Evolutionary conservation across 371 early-diverging fungal species (phyloP).

Genomic region (Rhizopus delemar): DNA sequence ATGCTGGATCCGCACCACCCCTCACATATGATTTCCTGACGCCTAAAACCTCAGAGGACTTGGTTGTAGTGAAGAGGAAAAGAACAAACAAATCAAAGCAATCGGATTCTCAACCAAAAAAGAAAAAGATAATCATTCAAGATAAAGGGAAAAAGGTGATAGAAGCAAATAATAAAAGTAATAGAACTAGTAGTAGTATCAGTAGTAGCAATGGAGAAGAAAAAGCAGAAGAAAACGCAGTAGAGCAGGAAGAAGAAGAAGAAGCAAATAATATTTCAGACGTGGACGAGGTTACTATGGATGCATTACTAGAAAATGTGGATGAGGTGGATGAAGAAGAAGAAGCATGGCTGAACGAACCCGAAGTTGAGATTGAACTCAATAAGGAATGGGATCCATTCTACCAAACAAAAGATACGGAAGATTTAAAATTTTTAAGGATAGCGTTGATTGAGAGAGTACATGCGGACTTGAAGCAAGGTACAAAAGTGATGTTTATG

Average conservation of each 20-base stretch:
- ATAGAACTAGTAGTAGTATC: not conserved
- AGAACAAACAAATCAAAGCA: not conserved
- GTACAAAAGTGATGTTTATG: not conserved
- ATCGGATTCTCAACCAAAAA: not conserved
- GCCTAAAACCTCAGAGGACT: not conserved
- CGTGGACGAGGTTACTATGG: not conserved
- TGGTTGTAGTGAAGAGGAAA: not conserved
- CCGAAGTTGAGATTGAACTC: not conserved
- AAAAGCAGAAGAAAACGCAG: not conserved
- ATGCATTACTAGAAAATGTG: constrained; percentile 7
- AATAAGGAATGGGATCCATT: constrained; percentile 30
- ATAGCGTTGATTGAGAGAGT: constrained; percentile 29
- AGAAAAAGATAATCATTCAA: not conserved
- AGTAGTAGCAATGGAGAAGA: not conserved
- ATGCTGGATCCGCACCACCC: constrained; percentile 1
- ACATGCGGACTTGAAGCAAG: not conserved
- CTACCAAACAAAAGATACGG: constrained; percentile 42
- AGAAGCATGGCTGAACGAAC: constrained; percentile 1
- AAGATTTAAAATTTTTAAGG: constrained; percentile 46
- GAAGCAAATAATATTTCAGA: not conserved
- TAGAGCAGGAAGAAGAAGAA: not conserved
- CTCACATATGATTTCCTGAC: not conserved
- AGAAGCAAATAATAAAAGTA: not conserved
- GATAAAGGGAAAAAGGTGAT: not conserved
- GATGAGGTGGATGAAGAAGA: constrained; percentile 12